These are phyloP conservation scores for Colletotrichum echinochloae DNA, from an alignment of 2,329 filamentous ascomycete species.

Conservation along the genomic window DNA sequence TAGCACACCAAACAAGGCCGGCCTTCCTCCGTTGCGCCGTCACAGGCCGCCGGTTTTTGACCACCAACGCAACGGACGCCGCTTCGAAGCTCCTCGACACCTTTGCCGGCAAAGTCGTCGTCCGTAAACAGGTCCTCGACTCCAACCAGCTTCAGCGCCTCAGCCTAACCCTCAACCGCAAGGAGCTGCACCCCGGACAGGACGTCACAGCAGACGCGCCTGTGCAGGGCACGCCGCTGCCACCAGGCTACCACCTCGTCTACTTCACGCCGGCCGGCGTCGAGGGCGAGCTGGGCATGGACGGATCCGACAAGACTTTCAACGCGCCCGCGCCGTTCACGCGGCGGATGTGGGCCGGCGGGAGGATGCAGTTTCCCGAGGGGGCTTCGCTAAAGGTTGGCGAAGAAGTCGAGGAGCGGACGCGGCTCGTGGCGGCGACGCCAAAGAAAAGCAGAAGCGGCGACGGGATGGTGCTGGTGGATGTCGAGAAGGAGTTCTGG, in stretches of 20 bases:
- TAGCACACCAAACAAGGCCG: constrained; percentile 4
- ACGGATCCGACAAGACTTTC: constrained; percentile 71
- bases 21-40: background rate
- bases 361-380: constrained; percentile 64
- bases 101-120: constrained; percentile 46
- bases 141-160: constrained; percentile 73
- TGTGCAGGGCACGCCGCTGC: constrained; percentile 60
- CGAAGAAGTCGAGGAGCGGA: constrained; percentile 67
- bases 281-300: constrained; percentile 65
- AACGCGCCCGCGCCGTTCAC: constrained; percentile 71
- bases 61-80: constrained; percentile 40
- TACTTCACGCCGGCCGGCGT: constrained; percentile 71
- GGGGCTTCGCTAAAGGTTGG: constrained; percentile 59
- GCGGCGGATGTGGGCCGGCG: constrained; percentile 76
- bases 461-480: constrained; percentile 73
- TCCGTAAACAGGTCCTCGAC: constrained; percentile 64
- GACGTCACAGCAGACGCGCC: constrained; percentile 55
- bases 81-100: constrained; percentile 49
- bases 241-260: constrained; percentile 70
- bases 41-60: background rate
- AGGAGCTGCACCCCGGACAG: constrained; percentile 52
- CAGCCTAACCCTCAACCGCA: constrained; percentile 66
- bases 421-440: constrained; percentile 64
- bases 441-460: constrained; percentile 67
- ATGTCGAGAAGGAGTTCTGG: constrained; percentile 71